Evolutionary conservation across 805 yeast genomes (phyloP).

Genomic region (Zygoascus bituminiphila): DNA sequence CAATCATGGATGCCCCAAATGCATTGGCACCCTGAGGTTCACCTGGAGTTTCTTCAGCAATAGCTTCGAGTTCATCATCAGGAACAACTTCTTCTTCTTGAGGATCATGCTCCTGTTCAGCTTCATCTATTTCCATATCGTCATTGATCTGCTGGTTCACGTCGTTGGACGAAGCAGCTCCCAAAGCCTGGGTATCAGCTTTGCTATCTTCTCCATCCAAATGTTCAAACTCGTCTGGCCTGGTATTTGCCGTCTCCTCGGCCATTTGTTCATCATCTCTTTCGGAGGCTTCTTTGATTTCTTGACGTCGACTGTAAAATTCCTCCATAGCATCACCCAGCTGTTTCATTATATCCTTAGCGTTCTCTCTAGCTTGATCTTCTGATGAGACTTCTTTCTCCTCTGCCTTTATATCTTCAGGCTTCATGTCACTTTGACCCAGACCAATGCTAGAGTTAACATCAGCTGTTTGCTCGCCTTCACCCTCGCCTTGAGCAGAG

Average conservation of each 20-base stretch:
- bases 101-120: constrained; percentile 14
- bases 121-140: constrained; percentile 31
- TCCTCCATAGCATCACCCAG: constrained; percentile 89
- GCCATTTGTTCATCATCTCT: constrained; percentile 32
- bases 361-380: constrained; percentile 38
- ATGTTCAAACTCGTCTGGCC: constrained; percentile 68
- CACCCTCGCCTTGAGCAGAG: constrained; percentile 45
- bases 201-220: constrained; percentile 52
- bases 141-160: constrained; percentile 60
- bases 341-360: constrained; percentile 61
- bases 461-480: constrained; percentile 63
- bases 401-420: constrained; percentile 40
- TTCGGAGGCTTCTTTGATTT: constrained; percentile 60
- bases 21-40: constrained; percentile 27
- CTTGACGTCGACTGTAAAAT: constrained; percentile 83
- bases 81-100: constrained; percentile 10
- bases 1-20: constrained; percentile 19
- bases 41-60: constrained; percentile 25
- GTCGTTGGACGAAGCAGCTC: constrained; percentile 69
- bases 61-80: constrained; percentile 17
- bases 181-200: constrained; percentile 83
- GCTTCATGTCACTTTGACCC: constrained; percentile 43
- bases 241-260: constrained; percentile 32
- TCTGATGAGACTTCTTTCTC: constrained; percentile 49
- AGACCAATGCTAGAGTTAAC: constrained; percentile 75